phyloP scores from a whole-genome alignment of 73 alveolate species.

The Effrenium voratum region DNA sequence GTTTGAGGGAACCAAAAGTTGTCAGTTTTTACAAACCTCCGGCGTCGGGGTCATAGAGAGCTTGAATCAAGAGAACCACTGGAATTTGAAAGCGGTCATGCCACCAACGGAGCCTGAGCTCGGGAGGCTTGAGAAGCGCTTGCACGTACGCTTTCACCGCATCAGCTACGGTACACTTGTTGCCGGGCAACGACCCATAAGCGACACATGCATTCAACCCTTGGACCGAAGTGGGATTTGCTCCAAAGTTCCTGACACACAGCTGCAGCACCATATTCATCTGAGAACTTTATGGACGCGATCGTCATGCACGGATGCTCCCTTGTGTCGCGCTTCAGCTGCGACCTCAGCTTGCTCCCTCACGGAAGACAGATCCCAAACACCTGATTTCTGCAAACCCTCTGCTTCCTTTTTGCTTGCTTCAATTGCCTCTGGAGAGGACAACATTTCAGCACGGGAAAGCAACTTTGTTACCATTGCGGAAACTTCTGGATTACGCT shows the following conservation, averaged over 20 bases:
- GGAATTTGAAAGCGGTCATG: neutral
- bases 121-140: constrained; percentile 11
- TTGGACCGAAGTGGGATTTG: constrained; percentile 3
- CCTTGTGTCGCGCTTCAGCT: neutral
- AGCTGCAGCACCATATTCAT: constrained; percentile 43
- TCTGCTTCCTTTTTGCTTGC: neutral
- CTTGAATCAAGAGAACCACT: neutral
- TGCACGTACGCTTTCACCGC: constrained; percentile 48
- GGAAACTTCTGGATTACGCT: neutral
- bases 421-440: neutral
- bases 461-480: constrained; percentile 41
- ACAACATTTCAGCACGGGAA: neutral
- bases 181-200: neutral
- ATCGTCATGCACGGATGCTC: neutral
- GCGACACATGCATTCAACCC: constrained; percentile 7
- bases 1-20: constrained; percentile 28
- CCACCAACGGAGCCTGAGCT: constrained; percentile 14
- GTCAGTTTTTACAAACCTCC: neutral
- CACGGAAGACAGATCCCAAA: neutral
- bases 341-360: neutral
- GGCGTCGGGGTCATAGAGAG: neutral
- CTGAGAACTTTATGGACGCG: constrained; percentile 35
- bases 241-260: neutral
- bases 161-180: neutral
- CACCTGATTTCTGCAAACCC: neutral